These are phyloP conservation scores for Aspergillus fumigatus DNA, from an alignment of 2,329 filamentous ascomycete species.

Conservation along the genomic window DNA sequence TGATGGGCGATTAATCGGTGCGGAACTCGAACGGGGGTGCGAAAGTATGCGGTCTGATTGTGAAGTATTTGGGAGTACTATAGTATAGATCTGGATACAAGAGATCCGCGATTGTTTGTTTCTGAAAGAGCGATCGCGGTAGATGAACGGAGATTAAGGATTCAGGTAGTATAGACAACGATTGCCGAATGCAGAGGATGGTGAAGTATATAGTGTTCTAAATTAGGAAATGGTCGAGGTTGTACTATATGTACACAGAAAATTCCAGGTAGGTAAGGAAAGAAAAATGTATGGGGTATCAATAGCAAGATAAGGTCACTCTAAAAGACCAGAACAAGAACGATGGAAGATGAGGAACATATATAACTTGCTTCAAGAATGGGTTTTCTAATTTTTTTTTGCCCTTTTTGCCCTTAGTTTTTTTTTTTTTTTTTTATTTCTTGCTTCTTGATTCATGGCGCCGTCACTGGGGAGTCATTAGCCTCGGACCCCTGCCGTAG, in stretches of 20 bases:
- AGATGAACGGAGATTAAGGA: neutral
- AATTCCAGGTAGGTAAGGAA: neutral
- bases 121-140: neutral
- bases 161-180: neutral
- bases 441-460: neutral
- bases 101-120: neutral
- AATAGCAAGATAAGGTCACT: neutral
- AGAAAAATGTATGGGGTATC: neutral
- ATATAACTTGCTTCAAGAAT: neutral
- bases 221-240: neutral
- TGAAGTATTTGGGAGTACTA: neutral
- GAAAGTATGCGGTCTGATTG: neutral
- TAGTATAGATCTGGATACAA: neutral
- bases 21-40: too few relatives aligned
- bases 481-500: neutral
- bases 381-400: neutral
- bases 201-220: neutral
- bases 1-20: slow-evolving; percentile 5
- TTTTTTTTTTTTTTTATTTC: neutral
- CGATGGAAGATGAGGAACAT: neutral
- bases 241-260: neutral
- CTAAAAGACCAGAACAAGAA: neutral
- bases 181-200: neutral
- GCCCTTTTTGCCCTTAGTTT: neutral
- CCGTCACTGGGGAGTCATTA: neutral